phyloP scores from a whole-genome alignment of 108 stramenopile genomes.

The Nitzschia palea region DNA sequence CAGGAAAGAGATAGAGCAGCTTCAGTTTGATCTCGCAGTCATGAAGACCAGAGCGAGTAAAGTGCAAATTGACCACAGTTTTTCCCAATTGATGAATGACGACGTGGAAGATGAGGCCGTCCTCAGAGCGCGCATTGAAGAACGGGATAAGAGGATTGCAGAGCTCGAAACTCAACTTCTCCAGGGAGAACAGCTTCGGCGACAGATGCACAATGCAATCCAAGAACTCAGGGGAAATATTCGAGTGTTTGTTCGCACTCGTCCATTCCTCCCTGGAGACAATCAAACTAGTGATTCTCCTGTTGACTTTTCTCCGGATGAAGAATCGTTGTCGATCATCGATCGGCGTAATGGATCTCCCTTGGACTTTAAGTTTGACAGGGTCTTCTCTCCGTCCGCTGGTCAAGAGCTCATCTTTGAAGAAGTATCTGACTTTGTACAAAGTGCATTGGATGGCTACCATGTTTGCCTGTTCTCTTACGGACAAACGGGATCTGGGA shows the following conservation, averaged over 20 bases:
- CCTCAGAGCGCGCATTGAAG: slow-evolving; percentile 85
- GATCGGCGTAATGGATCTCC: slow-evolving; percentile 41
- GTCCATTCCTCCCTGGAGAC: slow-evolving; percentile 91
- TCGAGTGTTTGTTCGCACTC: slow-evolving; percentile 91
- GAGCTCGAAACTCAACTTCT: slow-evolving; percentile 84
- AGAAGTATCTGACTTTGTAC: slow-evolving; percentile 97
- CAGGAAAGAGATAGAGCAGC: slow-evolving; percentile 64
- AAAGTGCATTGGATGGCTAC: slow-evolving; percentile 95
- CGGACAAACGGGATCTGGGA: slow-evolving; percentile 86
- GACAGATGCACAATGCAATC: slow-evolving; percentile 91
- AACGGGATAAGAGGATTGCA: slow-evolving; percentile 69
- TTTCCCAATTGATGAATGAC: slow-evolving; percentile 19
- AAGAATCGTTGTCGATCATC: slow-evolving; percentile 51
- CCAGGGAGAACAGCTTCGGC: slow-evolving; percentile 80
- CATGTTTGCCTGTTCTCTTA: slow-evolving; percentile 96
- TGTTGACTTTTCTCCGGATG: slow-evolving; percentile 50
- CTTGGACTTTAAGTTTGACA: slow-evolving; percentile 86
- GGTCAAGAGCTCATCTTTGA: slow-evolving; percentile 91
- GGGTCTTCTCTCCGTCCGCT: slow-evolving; percentile 88
- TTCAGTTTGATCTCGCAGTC: slow-evolving; percentile 86
- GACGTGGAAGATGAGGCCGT: slow-evolving; percentile 85
- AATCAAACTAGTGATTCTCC: slow-evolving; percentile 42
- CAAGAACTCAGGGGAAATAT: slow-evolving; percentile 96
- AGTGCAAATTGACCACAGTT: slow-evolving; percentile 41
- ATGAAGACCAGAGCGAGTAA: slow-evolving; percentile 79